Evolutionary conservation across 108 stramenopile genomes (phyloP).

Genomic region (Parietichytrium sp.): DNA sequence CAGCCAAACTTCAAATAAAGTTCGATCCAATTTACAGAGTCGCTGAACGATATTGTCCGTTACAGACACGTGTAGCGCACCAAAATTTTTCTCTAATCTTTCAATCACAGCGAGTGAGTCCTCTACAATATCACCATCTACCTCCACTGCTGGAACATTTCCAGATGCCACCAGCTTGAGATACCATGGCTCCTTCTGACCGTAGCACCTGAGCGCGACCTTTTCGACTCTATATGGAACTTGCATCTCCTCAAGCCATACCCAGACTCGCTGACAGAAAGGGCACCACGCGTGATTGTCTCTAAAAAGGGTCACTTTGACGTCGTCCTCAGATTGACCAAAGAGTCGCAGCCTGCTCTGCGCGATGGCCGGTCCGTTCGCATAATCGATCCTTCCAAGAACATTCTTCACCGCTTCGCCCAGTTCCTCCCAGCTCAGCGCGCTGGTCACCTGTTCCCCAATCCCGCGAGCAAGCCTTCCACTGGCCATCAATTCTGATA

Average conservation of each 20-base stretch:
- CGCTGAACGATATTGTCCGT: neutral
- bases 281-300: constrained; percentile 58
- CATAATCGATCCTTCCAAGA: constrained; percentile 10
- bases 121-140: neutral
- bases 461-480: too few species aligned
- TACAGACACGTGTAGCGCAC: neutral
- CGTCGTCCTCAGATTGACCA: neutral
- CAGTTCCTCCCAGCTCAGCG: constrained; percentile 1
- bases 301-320: constrained; percentile 38
- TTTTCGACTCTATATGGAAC: constrained; percentile 40
- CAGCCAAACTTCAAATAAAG: neutral
- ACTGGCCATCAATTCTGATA: too few species aligned
- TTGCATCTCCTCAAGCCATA: constrained; percentile 43
- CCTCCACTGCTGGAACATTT: neutral
- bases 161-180: constrained; percentile 6
- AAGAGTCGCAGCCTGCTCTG: constrained; percentile 31
- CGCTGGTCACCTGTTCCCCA: constrained; percentile 7
- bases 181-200: constrained; percentile 14
- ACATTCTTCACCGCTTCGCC: neutral
- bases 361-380: neutral
- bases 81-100: neutral
- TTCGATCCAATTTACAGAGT: neutral
- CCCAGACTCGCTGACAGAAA: constrained; percentile 51
- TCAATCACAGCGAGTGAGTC: constrained; percentile 16
- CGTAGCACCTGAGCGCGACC: constrained; percentile 9